Evolutionary conservation across 768 basidiomycete genomes (phyloP).

Genomic region (Tephrocybe sp.): DNA sequence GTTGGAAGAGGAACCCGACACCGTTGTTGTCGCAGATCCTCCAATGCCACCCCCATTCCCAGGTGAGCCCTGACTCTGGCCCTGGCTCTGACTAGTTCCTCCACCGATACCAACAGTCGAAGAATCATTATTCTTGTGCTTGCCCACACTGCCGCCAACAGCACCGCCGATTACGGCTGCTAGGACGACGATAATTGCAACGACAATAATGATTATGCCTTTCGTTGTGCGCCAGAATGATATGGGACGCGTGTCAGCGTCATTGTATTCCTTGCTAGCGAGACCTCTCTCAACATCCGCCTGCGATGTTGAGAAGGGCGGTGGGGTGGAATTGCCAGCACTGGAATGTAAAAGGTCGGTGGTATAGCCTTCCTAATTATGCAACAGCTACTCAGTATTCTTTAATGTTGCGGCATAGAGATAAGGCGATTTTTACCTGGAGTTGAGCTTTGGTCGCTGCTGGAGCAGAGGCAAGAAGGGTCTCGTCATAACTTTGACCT

Average conservation of each 20-base stretch:
- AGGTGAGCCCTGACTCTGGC: background rate
- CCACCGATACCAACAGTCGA: background rate
- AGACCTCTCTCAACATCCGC: conserved; percentile 19
- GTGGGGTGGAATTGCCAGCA: conserved; percentile 14
- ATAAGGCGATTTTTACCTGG: conserved; percentile 28
- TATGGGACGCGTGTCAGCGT: conserved; percentile 10
- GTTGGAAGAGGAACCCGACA: too few species aligned
- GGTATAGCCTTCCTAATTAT: conserved; percentile 50
- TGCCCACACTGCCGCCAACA: conserved; percentile 43
- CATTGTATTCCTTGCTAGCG: conserved; percentile 20
- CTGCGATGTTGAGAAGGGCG: conserved; percentile 13
- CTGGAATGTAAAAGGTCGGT: conserved; percentile 38
- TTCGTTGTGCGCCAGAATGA: conserved; percentile 51
- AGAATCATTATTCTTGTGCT: background rate
- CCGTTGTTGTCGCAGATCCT: too few species aligned
- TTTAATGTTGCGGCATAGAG: background rate
- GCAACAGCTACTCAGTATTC: background rate
- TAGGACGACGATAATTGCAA: conserved; percentile 39
- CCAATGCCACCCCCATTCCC: background rate
- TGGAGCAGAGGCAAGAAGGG: conserved; percentile 32
- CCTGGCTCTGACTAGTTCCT: background rate
- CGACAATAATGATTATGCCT: conserved; percentile 35
- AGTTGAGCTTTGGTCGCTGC: conserved; percentile 35
- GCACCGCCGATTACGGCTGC: conserved; percentile 57
- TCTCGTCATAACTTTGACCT: conserved; percentile 31